phyloP scores from a whole-genome alignment of 2,329 filamentous ascomycete species.

The Exophiala alcalophila region DNA sequence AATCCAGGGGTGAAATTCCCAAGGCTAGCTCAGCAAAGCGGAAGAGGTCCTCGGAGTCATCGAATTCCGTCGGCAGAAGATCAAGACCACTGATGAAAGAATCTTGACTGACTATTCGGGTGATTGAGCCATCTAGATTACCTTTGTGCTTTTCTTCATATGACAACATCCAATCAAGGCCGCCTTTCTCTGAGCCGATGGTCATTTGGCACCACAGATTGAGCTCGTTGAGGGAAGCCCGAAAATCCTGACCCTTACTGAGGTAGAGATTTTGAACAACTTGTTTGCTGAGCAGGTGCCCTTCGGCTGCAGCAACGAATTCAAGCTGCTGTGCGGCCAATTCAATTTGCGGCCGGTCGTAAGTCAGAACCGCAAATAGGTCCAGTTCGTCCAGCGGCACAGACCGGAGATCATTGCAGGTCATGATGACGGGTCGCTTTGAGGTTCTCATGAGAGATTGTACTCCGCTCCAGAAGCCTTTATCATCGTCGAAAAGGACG shows the following conservation, averaged over 20 bases:
- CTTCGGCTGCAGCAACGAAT: conserved; percentile 80
- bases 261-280: conserved; percentile 69
- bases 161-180: conserved; percentile 89
- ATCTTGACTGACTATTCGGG: conserved; percentile 73
- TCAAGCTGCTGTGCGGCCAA: conserved; percentile 77
- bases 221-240: conserved; percentile 77
- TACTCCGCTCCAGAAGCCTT: conserved; percentile 87
- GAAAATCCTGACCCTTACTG: conserved; percentile 67
- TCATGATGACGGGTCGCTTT: conserved; percentile 89
- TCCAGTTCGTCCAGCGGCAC: conserved; percentile 70
- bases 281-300: conserved; percentile 69
- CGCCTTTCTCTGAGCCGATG: conserved; percentile 81
- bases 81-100: conserved; percentile 80
- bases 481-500: conserved; percentile 90
- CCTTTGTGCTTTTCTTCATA: conserved; percentile 66
- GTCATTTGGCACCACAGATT: conserved; percentile 98
- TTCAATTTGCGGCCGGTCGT: conserved; percentile 63
- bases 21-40: conserved; percentile 19
- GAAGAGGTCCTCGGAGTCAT: conserved; percentile 18
- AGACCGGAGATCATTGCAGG: conserved; percentile 87
- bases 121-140: conserved; percentile 57
- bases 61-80: conserved; percentile 39
- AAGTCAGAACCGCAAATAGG: conserved; percentile 81
- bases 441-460: conserved; percentile 75
- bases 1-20: conserved; percentile 17